A percentile compares a stretch with the other conserved stretches of the same genome.
These are phyloP conservation scores for Orbilia oligospora DNA, from an alignment of 2,329 filamentous ascomycete species.

Conservation along the genomic window DNA sequence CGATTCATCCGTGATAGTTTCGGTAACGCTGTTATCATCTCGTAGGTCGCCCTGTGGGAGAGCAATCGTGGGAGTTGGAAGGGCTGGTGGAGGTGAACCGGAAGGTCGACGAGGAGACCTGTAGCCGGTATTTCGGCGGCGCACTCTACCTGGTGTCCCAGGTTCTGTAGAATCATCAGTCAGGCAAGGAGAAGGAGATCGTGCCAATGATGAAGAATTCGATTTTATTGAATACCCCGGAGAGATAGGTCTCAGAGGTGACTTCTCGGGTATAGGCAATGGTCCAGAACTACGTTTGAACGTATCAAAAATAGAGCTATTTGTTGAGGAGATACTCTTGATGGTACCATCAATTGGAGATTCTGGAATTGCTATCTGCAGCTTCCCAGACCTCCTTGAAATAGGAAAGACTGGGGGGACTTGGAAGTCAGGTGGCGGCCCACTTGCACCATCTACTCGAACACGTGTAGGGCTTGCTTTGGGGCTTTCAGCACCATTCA, in stretches of 20 bases:
- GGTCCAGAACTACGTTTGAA: constrained; percentile 48
- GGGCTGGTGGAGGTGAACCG: constrained; percentile 34
- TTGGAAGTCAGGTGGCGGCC: constrained; percentile 8
- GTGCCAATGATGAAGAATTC: constrained; percentile 4
- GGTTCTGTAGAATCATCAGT: not conserved
- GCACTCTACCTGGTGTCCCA: constrained; percentile 14
- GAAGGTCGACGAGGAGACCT: constrained; percentile 15
- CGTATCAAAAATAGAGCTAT: constrained; percentile 42
- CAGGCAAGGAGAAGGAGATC: constrained; percentile 20
- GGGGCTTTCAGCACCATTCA: constrained; percentile 50
- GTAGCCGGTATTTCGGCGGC: constrained; percentile 50
- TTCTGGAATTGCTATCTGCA: constrained; percentile 52
- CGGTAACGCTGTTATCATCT: constrained; percentile 2
- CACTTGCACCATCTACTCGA: constrained; percentile 19
- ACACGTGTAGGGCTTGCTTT: constrained; percentile 46
- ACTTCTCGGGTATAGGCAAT: constrained; percentile 41
- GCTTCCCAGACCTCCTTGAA: constrained; percentile 8
- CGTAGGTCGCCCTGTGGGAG: not conserved
- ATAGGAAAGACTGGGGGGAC: constrained; percentile 15
- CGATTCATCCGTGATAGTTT: constrained; percentile 5
- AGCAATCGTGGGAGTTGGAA: constrained; percentile 19
- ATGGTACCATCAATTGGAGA: constrained; percentile 55
- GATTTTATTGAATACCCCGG: constrained; percentile 26
- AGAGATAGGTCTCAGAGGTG: constrained; percentile 44
- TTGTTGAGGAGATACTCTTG: constrained; percentile 47